Evolutionary conservation across 202 grass and related monocot species (phyloP).

Genomic region (Panicum hallii): DNA sequence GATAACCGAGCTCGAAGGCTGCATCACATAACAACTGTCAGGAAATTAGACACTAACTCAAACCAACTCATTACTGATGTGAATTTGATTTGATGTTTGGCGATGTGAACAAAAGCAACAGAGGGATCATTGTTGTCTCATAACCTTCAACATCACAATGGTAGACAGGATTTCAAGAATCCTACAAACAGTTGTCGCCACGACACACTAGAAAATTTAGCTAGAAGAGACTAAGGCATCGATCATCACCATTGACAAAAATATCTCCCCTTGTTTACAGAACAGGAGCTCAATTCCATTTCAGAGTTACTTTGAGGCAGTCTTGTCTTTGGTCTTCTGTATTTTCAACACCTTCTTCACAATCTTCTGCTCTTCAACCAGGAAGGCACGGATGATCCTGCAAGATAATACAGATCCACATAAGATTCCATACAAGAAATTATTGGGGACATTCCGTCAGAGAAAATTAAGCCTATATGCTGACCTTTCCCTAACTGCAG

Average conservation of each 20-base stretch:
- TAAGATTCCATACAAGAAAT: not conserved
- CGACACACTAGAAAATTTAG: slow-evolving; percentile 53
- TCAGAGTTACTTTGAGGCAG: slow-evolving; percentile 56
- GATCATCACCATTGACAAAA: slow-evolving; percentile 66
- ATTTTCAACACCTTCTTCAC: slow-evolving; percentile 88
- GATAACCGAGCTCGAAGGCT: not conserved
- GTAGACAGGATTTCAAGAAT: slow-evolving; percentile 44
- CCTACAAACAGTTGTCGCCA: slow-evolving; percentile 54
- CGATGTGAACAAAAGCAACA: slow-evolving; percentile 50
- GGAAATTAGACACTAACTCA: not conserved
- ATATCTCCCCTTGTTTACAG: slow-evolving; percentile 56
- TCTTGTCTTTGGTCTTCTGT: slow-evolving; percentile 78
- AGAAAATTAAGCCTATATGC: not conserved
- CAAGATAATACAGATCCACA: not conserved
- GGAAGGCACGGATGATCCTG: slow-evolving; percentile 76
- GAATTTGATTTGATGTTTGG: slow-evolving; percentile 47
- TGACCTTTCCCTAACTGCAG: slow-evolving; percentile 76
- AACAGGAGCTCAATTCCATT: slow-evolving; percentile 25
- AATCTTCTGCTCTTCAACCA: slow-evolving; percentile 88
- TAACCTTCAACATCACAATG: slow-evolving; percentile 50
- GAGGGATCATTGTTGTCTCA: slow-evolving; percentile 47
- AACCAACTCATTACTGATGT: slow-evolving; percentile 29
- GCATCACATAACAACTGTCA: not conserved
- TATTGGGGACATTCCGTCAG: not conserved
- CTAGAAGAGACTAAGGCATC: slow-evolving; percentile 59